A percentile compares a stretch with the other conserved stretches of the same genome.
Evolutionary conservation across 331 rosid genomes (phyloP).

Genomic region (Malus hybrid): DNA sequence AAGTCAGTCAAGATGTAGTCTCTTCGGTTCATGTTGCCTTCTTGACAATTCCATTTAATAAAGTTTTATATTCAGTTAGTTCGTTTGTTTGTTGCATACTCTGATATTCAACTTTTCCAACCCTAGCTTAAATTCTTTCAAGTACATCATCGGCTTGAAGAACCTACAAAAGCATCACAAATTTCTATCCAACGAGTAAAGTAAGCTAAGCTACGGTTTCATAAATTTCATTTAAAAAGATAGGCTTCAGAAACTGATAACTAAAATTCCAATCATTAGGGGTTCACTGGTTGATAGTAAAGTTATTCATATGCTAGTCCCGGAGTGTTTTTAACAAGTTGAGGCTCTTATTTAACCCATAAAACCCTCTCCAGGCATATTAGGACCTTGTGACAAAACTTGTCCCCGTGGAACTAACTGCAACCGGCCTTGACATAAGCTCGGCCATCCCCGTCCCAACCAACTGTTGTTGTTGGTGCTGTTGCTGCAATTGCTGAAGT

Average conservation of each 20-base stretch:
- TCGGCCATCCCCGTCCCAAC: slow-evolving; percentile 75
- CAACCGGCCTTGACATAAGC: slow-evolving; percentile 75
- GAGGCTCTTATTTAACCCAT: slow-evolving; percentile 40
- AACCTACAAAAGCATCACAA: too few relatives aligned
- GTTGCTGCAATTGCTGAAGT: slow-evolving; percentile 56
- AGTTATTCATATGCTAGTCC: not conserved
- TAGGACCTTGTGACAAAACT: slow-evolving; percentile 67
- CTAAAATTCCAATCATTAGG: not conserved
- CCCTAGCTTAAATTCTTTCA: too few relatives aligned
- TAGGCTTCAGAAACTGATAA: not conserved
- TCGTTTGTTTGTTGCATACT: too few relatives aligned
- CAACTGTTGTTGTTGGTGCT: slow-evolving; percentile 67
- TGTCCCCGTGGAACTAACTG: slow-evolving; percentile 84
- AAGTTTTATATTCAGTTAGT: too few relatives aligned
- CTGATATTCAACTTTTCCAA: too few relatives aligned
- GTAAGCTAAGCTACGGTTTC: not conserved
- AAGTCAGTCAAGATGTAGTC: too few relatives aligned
- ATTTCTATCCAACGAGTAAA: too few relatives aligned
- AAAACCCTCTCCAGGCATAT: slow-evolving; percentile 74
- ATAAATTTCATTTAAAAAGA: not conserved
- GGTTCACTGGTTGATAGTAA: not conserved
- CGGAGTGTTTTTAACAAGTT: not conserved
- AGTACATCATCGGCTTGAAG: too few relatives aligned
- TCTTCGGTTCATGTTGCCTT: too few relatives aligned
- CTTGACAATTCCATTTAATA: too few relatives aligned